Conservation (phyloP, 331 rosid species). For the Cucumis variabilis region DNA sequence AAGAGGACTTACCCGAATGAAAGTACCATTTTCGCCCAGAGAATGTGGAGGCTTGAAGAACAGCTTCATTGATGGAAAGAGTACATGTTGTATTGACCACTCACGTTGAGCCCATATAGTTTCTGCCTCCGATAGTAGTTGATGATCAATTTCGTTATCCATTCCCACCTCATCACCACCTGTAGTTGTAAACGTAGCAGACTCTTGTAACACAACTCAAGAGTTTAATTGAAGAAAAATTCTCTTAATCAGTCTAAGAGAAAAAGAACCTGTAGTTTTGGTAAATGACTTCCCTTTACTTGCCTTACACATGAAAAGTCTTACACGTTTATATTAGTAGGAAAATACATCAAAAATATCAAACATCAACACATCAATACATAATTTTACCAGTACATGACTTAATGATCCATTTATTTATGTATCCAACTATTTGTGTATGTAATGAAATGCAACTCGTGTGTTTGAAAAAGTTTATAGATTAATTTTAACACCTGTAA, state of each 20-base stretch:
- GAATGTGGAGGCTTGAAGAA: conserved; percentile 83
- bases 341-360: too few relatives aligned
- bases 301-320: too few relatives aligned
- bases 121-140: conserved; percentile 86
- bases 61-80: conserved; percentile 87
- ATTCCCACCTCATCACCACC: conserved; percentile 53
- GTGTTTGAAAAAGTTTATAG: too few relatives aligned
- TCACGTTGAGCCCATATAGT: conserved; percentile 92
- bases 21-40: conserved; percentile 83
- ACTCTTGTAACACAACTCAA: not conserved
- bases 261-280: not conserved
- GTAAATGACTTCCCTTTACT: not conserved
- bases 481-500: conserved; percentile 45
- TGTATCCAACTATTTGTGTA: not conserved
- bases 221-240: too few relatives aligned
- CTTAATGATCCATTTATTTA: not conserved
- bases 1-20: conserved; percentile 65
- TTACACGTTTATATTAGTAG: not conserved
- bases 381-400: too few relatives aligned
- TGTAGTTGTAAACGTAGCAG: conserved; percentile 27
- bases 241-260: too few relatives aligned
- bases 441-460: too few relatives aligned
- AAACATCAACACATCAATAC: too few relatives aligned
- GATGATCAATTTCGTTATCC: conserved; percentile 59
- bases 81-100: conserved; percentile 90